phyloP scores from a whole-genome alignment of 176 grass and related monocot genomes.

The Ampelocalamus luodianensis region DNA sequence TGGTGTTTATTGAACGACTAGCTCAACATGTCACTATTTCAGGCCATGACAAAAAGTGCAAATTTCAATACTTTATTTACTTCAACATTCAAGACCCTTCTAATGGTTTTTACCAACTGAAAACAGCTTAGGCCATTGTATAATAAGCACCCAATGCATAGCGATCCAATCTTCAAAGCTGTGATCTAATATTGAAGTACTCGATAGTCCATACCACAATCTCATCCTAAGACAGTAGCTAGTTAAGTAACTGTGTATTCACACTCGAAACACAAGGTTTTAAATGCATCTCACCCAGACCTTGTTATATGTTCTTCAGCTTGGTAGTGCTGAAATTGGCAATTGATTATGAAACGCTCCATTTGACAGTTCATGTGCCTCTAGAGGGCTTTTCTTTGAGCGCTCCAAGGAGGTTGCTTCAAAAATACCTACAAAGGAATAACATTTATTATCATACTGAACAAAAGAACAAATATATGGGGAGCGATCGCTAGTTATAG shows the following conservation, averaged over 20 bases:
- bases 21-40: background rate
- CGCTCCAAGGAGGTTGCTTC: constrained; percentile 86
- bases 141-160: background rate
- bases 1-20: background rate
- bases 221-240: background rate
- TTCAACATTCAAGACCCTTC: background rate
- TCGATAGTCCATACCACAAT: background rate
- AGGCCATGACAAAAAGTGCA: background rate
- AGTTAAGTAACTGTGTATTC: background rate
- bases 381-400: constrained; percentile 72
- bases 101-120: background rate
- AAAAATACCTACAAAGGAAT: constrained; percentile 75
- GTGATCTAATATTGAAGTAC: background rate
- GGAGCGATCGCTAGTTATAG: constrained; percentile 2
- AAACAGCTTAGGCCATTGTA: background rate
- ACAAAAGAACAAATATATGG: constrained; percentile 23
- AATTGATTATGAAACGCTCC: constrained; percentile 70
- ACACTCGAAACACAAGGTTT: constrained; percentile 19
- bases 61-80: background rate
- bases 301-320: constrained; percentile 46
- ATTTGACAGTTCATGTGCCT: constrained; percentile 73
- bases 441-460: constrained; percentile 14
- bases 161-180: background rate
- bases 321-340: constrained; percentile 78
- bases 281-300: constrained; percentile 12